Evolutionary conservation across 176 grass and related monocot species (phyloP), one percentile per base, ranked within the genome.

Genomic region (Aegilops bicornis): DNA sequence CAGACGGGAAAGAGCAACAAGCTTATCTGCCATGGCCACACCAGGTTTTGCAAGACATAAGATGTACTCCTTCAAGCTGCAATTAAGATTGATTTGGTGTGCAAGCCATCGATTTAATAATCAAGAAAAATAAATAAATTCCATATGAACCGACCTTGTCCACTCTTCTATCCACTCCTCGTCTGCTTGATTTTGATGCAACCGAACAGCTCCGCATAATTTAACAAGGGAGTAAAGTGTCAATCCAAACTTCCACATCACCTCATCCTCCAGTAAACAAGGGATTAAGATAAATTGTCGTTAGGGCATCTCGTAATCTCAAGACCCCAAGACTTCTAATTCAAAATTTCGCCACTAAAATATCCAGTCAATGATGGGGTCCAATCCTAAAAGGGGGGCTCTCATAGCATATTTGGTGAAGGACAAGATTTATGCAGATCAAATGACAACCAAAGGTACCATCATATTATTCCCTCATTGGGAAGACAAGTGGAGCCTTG

Each of bases 11-110:
- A 65, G 79, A 37, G 90, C 80, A 30, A 64, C 64, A 54, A 95
- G 75, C 83, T 98, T 93, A 56, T 90, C 85, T 31, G 12, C 19
- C 36, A 79, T 84, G 22, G 39, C 73, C 83, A 90, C 12, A 77
- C 86, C 87, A 25, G 88, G 89, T 88, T 93, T 98, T 23, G 89
- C 91, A 77, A 98, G 82, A 78, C 95, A 86, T 69, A 93, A 79
- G 64, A 98, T 89, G 74, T 98, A 87, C 60, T 98, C 79, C 40
- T 87, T 90, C 79, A 95, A 83, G 48, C 95, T 97, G 89, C 60
- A 79, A 40, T 10, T 20, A 71, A 88, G 86, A 69, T 43, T 10
- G 58, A 56, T 89, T 71, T 6, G 11, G 4, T 47, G 43, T 3
- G 39, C 73, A 52, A 43, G 29, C 42, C 27, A 65, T 73, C 13